A percentile compares a stretch with the other conserved stretches of the same genome.
Conservation (phyloP, 495 filamentous ascomycete species). For the Aspergillus ostianus region DNA sequence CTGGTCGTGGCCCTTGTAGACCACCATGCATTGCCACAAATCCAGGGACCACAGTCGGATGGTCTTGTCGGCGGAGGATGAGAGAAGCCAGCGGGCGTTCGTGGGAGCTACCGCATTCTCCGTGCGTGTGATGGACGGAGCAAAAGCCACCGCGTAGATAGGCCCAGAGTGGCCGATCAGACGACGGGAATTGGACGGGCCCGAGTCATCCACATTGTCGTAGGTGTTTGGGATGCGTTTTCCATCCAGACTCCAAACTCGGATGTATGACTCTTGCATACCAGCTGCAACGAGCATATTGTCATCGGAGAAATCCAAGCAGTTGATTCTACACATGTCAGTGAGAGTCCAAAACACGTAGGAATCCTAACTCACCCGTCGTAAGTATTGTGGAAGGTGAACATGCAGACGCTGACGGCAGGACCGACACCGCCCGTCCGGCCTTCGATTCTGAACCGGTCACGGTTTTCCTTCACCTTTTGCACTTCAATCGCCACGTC, state of each 20-base stretch:
- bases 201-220: conserved; percentile 35
- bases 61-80: conserved; percentile 80
- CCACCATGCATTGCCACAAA: conserved; percentile 80
- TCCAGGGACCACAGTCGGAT: conserved; percentile 92
- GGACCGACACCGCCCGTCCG: conserved; percentile 77
- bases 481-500: conserved; percentile 93
- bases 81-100: conserved; percentile 73
- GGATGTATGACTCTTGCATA: conserved; percentile 90
- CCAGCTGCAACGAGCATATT: conserved; percentile 79
- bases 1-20: conserved; percentile 87
- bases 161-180: conserved; percentile 89
- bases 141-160: conserved; percentile 86
- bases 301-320: conserved; percentile 91
- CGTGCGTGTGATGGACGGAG: conserved; percentile 63
- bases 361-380: conserved; percentile 63
- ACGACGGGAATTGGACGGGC: conserved; percentile 67
- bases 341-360: conserved; percentile 3
- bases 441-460: conserved; percentile 79
- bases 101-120: conserved; percentile 53
- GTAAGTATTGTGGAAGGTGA: conserved; percentile 94
- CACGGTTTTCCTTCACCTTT: conserved; percentile 89
- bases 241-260: conserved; percentile 86
- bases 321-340: conserved; percentile 66
- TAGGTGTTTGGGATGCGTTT: conserved; percentile 55
- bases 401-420: conserved; percentile 86